These are phyloP conservation scores for Pigoraptor vietnamica DNA, from an alignment of 78 protist species.

Conservation along the genomic window DNA sequence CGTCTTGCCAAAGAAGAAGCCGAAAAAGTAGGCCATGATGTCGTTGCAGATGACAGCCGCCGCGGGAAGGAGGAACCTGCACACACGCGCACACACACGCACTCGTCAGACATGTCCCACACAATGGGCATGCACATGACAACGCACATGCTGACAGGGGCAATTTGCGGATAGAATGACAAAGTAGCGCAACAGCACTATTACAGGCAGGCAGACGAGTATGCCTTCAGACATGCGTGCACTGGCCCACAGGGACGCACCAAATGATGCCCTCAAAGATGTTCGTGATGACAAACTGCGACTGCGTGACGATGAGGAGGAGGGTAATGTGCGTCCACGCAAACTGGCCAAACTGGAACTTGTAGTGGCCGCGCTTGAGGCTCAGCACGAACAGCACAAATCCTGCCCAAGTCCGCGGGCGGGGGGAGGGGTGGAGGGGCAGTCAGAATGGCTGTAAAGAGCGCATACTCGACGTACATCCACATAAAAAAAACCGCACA, in stretches of 20 bases:
- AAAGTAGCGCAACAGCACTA: not conserved
- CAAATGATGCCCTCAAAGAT: slow-evolving; percentile 70
- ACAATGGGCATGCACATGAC: too few relatives aligned
- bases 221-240: too few relatives aligned
- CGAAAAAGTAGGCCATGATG: slow-evolving; percentile 82
- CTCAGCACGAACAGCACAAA: slow-evolving; percentile 62
- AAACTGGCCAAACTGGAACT: slow-evolving; percentile 82
- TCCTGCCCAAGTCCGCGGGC: not conserved
- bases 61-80: slow-evolving; percentile 73
- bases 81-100: not conserved
- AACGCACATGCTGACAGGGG: not conserved
- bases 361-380: slow-evolving; percentile 45
- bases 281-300: slow-evolving; percentile 43
- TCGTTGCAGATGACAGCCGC: slow-evolving; percentile 81
- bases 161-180: not conserved
- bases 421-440: too few relatives aligned
- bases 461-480: not conserved
- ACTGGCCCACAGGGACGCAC: slow-evolving; percentile 10
- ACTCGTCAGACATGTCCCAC: too few relatives aligned
- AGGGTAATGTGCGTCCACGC: slow-evolving; percentile 78
- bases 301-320: slow-evolving; percentile 56
- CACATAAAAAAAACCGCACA: not conserved
- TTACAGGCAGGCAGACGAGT: too few relatives aligned
- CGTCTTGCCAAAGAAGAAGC: slow-evolving; percentile 73
- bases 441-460: too few relatives aligned